Evolutionary conservation across 345 rosid genomes (phyloP).

Genomic region (Corymbia maculata): DNA sequence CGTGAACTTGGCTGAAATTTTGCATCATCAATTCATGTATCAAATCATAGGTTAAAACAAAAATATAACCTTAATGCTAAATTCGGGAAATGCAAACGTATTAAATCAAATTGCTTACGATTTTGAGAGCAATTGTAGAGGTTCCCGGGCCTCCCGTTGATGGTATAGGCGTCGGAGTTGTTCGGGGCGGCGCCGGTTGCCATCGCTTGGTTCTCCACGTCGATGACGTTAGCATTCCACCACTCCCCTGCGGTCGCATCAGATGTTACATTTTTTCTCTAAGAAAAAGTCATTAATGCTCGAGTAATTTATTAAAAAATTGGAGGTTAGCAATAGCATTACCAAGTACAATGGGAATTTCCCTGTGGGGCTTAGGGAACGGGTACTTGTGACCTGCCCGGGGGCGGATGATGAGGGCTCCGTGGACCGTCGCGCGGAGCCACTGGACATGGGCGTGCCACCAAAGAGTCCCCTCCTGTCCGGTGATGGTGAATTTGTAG

Average conservation of each 20-base stretch:
- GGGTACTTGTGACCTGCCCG: slow-evolving; percentile 54
- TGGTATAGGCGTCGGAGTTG: slow-evolving; percentile 69
- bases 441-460: slow-evolving; percentile 79
- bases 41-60: neutral
- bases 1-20: slow-evolving; percentile 1
- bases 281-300: neutral
- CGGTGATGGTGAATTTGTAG: slow-evolving; percentile 45
- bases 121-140: slow-evolving; percentile 68
- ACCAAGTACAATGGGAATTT: slow-evolving; percentile 77
- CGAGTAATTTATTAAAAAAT: neutral
- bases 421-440: slow-evolving; percentile 81
- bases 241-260: slow-evolving; percentile 49
- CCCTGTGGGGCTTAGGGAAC: slow-evolving; percentile 61
- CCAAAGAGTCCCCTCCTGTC: slow-evolving; percentile 90
- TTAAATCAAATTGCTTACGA: slow-evolving; percentile 16
- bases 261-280: neutral
- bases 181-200: slow-evolving; percentile 55
- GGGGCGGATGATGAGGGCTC: slow-evolving; percentile 77
- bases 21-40: neutral
- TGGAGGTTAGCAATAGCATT: neutral
- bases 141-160: slow-evolving; percentile 86
- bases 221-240: slow-evolving; percentile 76
- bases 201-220: slow-evolving; percentile 38
- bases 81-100: neutral
- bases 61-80: neutral